Base-by-base conservation (phyloP, 2,329 filamentous ascomycete species). In the Colletotrichum euphorbiae region DNA sequence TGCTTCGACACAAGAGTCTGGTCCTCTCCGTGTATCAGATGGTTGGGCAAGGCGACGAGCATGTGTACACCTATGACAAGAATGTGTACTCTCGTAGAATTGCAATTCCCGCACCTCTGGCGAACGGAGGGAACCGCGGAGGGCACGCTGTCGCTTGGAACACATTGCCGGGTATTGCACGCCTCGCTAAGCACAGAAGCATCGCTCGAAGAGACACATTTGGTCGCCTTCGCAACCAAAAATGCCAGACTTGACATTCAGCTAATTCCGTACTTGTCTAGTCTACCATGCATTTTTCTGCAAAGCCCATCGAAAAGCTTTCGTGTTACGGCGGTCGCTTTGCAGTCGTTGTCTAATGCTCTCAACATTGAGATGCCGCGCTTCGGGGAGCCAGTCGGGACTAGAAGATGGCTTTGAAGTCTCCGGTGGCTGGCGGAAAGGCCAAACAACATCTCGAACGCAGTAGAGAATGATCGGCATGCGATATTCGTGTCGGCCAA, bases 81-180 rank as follows among this genome's bases (percentile, higher is more conserved):
- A 63, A 64, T 64, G 64, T 15, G 15, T 3, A 11, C 28, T 52
- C 19, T 52, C 7, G 24, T 11, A 38, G 64, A 36, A 56, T 63
- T 67, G 50, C 38, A 17, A 24, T 8, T 38, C 3, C 46, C 38
- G 38, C 17, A 38, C 24, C 21, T 51, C 28, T 45, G 50, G 43
- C n/a, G 28, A 52, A 28, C 28, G 28, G 28, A 28, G 6, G 28
- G 28, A 8, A 28, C 2, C 28, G 4, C 6, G 6, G 28, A 28
- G 28, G 28, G 17, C 12, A 17, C 4, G 33, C 19, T 28, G 42
- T 46, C 28, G 55, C 42, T 46, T 42, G 58, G 51, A 33, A 50
- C 45, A 50, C 13, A 36, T 21, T 28, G 46, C 38, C 57, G 17
- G 15, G 31, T 55, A 31, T 24, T 12, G 28, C 31, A 48, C 40